These are phyloP conservation scores for Casaregolazyma lundiana DNA, from an alignment of 1,139 yeast species.

Conservation along the genomic window DNA sequence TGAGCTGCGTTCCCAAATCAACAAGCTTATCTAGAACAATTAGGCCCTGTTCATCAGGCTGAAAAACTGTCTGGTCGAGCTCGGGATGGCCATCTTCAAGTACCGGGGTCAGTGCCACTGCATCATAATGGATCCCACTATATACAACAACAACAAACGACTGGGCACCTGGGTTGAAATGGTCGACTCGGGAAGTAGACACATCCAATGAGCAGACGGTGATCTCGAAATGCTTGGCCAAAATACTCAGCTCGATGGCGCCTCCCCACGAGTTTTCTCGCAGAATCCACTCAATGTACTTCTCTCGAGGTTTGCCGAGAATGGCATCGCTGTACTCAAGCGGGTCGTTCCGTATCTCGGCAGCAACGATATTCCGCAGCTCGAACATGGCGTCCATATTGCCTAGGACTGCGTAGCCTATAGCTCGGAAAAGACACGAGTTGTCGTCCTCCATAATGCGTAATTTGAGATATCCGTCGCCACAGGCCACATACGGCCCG, in stretches of 20 bases:
- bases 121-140: constrained; percentile 75
- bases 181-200: constrained; percentile 56
- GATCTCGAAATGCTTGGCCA: constrained; percentile 51
- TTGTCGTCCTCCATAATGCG: constrained; percentile 74
- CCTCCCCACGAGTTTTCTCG: constrained; percentile 77
- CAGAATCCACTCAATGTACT: constrained; percentile 60
- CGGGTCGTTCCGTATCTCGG: constrained; percentile 43
- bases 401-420: constrained; percentile 50
- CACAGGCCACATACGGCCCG: constrained; percentile 13
- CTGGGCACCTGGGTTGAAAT: constrained; percentile 45
- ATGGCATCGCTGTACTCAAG: constrained; percentile 52
- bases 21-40: constrained; percentile 38
- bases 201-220: constrained; percentile 64
- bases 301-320: constrained; percentile 48
- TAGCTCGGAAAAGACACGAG: constrained; percentile 71
- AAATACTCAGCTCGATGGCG: constrained; percentile 68
- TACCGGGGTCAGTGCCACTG: constrained; percentile 43
- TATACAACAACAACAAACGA: constrained; percentile 55
- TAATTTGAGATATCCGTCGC: constrained; percentile 38
- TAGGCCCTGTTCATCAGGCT: constrained; percentile 27
- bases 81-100: constrained; percentile 24
- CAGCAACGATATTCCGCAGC: constrained; percentile 46
- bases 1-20: constrained; percentile 44
- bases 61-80: constrained; percentile 43
- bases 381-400: constrained; percentile 40